These are phyloP conservation scores for Xylariaceae sp. DNA, from an alignment of 2,329 filamentous ascomycete genomes.

Conservation along the genomic window DNA sequence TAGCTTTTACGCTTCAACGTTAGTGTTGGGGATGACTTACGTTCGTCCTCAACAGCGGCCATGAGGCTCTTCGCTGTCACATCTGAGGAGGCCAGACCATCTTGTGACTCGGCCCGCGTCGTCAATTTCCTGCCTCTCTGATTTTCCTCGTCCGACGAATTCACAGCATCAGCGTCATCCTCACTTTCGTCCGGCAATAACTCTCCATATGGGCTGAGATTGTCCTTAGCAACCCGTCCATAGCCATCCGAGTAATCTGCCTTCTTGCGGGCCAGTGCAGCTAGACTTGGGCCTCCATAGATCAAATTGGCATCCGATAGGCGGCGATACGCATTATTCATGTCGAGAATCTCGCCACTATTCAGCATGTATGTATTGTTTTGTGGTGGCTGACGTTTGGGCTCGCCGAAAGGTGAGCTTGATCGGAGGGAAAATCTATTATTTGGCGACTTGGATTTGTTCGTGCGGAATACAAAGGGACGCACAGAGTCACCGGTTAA, in stretches of 20 bases:
- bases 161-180: conserved; percentile 45
- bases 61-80: conserved; percentile 53
- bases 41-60: conserved; percentile 73
- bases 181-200: conserved; percentile 64
- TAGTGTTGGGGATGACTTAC: conserved; percentile 46
- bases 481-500: conserved; percentile 45
- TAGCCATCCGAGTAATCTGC: conserved; percentile 39
- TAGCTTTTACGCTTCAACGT: conserved; percentile 22
- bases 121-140: conserved; percentile 56
- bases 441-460: conserved; percentile 53
- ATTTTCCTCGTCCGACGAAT: conserved; percentile 64
- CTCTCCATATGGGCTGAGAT: conserved; percentile 61
- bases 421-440: conserved; percentile 47
- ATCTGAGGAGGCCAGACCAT: conserved; percentile 35
- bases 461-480: conserved; percentile 38
- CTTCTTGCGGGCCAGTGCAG: conserved; percentile 57
- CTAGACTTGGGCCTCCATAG: conserved; percentile 59
- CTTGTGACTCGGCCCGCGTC: conserved; percentile 43
- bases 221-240: conserved; percentile 64
- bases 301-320: conserved; percentile 68
- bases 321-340: conserved; percentile 64
- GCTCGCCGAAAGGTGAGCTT: conserved; percentile 43
- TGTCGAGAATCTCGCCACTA: conserved; percentile 60
- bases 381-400: conserved; percentile 34
- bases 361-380: conserved; percentile 49